phyloP scores from a whole-genome alignment of 1,284 basidiomycete species.

The Ustilago curta region DNA sequence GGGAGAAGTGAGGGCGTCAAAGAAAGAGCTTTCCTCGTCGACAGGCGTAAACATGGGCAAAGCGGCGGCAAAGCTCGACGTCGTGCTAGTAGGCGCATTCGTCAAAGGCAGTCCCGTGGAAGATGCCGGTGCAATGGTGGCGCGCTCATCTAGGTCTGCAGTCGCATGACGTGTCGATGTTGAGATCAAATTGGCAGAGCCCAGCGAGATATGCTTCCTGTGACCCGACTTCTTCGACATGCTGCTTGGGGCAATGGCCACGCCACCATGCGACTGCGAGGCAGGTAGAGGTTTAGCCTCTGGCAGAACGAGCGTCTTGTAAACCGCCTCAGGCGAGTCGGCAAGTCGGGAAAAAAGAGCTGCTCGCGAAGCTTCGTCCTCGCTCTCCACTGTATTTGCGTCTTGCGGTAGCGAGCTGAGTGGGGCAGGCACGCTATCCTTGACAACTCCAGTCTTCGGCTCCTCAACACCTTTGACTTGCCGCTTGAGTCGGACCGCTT shows the following conservation, averaged over 20 bases:
- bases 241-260: not conserved
- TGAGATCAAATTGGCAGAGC: constrained; percentile 30
- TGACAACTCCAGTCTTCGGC: not conserved
- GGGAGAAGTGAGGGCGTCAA: constrained; percentile 35
- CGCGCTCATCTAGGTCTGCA: constrained; percentile 31
- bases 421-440: not conserved
- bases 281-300: constrained; percentile 9
- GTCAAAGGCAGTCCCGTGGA: constrained; percentile 5
- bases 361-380: constrained; percentile 3
- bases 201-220: constrained; percentile 40
- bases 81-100: constrained; percentile 8
- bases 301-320: constrained; percentile 33
- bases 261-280: constrained; percentile 32
- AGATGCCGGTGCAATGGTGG: constrained; percentile 13
- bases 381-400: not conserved
- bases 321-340: constrained; percentile 33
- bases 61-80: constrained; percentile 15
- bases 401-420: not conserved
- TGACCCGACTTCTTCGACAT: constrained; percentile 10
- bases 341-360: constrained; percentile 34
- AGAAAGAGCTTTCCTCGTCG: constrained; percentile 30
- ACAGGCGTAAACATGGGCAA: constrained; percentile 25
- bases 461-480: not conserved
- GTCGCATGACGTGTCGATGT: constrained; percentile 26
- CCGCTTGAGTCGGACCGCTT: not conserved